Evolutionary conservation across 306 rosid species (phyloP).

Genomic region (Rosa multiflora): DNA sequence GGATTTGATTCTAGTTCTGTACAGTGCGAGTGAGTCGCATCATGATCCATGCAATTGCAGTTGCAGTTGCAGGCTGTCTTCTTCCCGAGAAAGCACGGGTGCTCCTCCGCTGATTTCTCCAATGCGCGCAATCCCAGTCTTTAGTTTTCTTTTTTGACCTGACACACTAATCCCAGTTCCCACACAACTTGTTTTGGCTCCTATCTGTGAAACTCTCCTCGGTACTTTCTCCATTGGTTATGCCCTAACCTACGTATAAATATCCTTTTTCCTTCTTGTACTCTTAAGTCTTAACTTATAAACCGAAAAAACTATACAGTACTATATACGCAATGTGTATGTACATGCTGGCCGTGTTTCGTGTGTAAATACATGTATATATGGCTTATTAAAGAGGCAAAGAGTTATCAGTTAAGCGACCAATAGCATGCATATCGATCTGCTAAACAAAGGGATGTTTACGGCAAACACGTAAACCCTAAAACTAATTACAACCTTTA

Average conservation of each 20-base stretch:
- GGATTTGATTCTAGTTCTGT: slow-evolving; percentile 45
- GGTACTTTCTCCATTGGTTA: neutral
- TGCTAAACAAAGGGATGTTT: too few relatives aligned
- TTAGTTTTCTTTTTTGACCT: slow-evolving; percentile 35
- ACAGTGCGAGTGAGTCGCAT: slow-evolving; percentile 14
- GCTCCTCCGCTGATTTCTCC: slow-evolving; percentile 98
- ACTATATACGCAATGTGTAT: neutral
- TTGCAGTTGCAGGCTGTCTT: slow-evolving; percentile 15
- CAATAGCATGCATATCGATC: neutral
- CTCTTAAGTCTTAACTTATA: neutral
- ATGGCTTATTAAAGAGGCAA: too few relatives aligned
- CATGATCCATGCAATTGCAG: neutral
- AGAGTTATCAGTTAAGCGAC: too few relatives aligned
- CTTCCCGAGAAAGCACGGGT: slow-evolving; percentile 89
- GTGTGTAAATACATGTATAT: too few relatives aligned
- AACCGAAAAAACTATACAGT: neutral
- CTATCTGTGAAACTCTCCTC: slow-evolving; percentile 8
- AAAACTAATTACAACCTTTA: too few relatives aligned
- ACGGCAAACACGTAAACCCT: too few relatives aligned
- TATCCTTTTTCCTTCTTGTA: neutral
- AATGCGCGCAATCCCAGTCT: slow-evolving; percentile 47
- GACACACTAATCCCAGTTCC: slow-evolving; percentile 11
- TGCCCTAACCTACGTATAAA: neutral
- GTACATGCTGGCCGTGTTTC: neutral
- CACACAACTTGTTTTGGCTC: slow-evolving; percentile 3